Percentiles rank a stretch among this genome's conserved stretches.
phyloP scores from a whole-genome alignment of 1,284 basidiomycete genomes.

The Athelia psychrophila region DNA sequence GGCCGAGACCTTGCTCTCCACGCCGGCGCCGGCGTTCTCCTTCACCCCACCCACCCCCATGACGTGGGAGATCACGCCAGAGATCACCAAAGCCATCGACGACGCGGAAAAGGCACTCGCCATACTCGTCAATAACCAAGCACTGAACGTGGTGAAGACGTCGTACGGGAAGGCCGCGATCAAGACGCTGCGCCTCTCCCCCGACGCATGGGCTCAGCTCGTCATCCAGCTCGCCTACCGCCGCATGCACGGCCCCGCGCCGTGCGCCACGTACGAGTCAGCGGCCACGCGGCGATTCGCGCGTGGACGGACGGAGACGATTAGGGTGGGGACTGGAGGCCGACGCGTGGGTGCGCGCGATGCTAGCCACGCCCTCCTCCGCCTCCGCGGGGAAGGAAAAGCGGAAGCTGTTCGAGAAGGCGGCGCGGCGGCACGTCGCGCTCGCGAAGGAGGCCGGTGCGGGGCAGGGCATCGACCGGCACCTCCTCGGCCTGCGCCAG shows the following conservation, averaged over 20 bases:
- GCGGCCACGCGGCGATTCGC: slow-evolving; percentile 82
- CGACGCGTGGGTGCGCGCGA: slow-evolving; percentile 27
- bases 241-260: slow-evolving; percentile 51
- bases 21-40: not conserved
- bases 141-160: slow-evolving; percentile 65
- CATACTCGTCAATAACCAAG: slow-evolving; percentile 66
- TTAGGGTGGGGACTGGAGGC: slow-evolving; percentile 79
- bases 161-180: slow-evolving; percentile 86
- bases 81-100: slow-evolving; percentile 47
- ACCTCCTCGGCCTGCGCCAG: slow-evolving; percentile 64
- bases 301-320: slow-evolving; percentile 88
- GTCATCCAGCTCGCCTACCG: slow-evolving; percentile 84
- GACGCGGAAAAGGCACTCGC: slow-evolving; percentile 55
- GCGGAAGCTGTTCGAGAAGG: slow-evolving; percentile 59
- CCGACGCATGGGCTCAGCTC: slow-evolving; percentile 94
- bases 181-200: slow-evolving; percentile 81
- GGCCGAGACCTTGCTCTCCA: slow-evolving; percentile 26
- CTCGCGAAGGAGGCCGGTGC: slow-evolving; percentile 71
- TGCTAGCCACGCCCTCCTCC: no score
- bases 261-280: slow-evolving; percentile 83
- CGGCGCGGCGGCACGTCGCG: slow-evolving; percentile 67
- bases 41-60: slow-evolving; percentile 37
- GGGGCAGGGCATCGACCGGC: slow-evolving; percentile 80
- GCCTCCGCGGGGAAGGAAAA: slow-evolving; percentile 44
- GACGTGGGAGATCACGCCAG: slow-evolving; percentile 63